A percentile compares a stretch with the other conserved stretches of the same genome.
Conservation (phyloP, 371 early-diverging fungal species). For the Mortierella sp. region DNA sequence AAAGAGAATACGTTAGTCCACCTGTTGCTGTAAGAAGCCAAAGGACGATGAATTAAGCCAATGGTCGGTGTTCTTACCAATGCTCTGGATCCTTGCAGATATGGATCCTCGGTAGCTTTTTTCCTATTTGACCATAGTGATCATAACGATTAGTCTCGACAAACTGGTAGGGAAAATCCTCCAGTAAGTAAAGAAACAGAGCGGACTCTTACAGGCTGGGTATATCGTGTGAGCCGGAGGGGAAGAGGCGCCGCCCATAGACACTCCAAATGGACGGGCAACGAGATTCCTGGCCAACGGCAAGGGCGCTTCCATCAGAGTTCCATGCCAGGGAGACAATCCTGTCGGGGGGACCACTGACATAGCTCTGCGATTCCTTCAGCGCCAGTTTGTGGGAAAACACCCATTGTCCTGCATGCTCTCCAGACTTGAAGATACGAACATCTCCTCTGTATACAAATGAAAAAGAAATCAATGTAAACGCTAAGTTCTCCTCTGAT, state of each 20-base stretch:
- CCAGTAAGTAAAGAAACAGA: background rate
- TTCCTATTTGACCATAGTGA: constrained; percentile 16
- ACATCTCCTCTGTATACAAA: constrained; percentile 39
- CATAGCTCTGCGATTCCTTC: constrained; percentile 52
- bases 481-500: background rate
- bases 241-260: constrained; percentile 79
- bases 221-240: constrained; percentile 69
- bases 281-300: constrained; percentile 75
- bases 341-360: constrained; percentile 37
- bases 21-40: background rate
- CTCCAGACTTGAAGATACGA: constrained; percentile 52
- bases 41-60: background rate
- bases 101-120: constrained; percentile 67
- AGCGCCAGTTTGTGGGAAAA: constrained; percentile 53
- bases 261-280: constrained; percentile 87
- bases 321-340: constrained; percentile 76
- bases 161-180: background rate
- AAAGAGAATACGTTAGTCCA: background rate
- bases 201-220: constrained; percentile 30
- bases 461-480: background rate
- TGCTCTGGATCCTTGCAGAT: constrained; percentile 68
- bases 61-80: constrained; percentile 62
- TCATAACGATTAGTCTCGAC: background rate
- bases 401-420: constrained; percentile 57
- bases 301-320: constrained; percentile 81